These are phyloP conservation scores for Tulasnella sp. DNA, from an alignment of 768 basidiomycete genomes.

Conservation along the genomic window DNA sequence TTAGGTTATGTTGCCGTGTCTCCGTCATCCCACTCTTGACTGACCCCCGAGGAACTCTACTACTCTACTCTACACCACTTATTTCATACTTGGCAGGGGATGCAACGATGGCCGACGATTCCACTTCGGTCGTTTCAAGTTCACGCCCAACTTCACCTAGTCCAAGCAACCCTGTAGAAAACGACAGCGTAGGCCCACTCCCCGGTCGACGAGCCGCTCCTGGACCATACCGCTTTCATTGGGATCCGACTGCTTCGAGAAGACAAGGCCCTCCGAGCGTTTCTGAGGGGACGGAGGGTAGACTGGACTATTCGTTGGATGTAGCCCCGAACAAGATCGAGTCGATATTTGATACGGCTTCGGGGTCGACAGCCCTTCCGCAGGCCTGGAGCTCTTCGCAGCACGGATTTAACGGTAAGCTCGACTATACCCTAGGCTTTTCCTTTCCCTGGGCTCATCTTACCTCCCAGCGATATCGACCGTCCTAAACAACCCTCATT, in stretches of 20 bases:
- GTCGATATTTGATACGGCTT: slow-evolving; percentile 25
- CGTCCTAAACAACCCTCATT: slow-evolving; percentile 86
- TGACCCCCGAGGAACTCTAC: neutral
- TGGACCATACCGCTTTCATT: slow-evolving; percentile 31
- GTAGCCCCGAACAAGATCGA: slow-evolving; percentile 9
- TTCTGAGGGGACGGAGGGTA: slow-evolving; percentile 29
- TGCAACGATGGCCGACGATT: slow-evolving; percentile 19
- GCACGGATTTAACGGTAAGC: slow-evolving; percentile 81
- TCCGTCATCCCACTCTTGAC: slow-evolving; percentile 16
- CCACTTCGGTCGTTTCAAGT: slow-evolving; percentile 22
- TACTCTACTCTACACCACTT: slow-evolving; percentile 5
- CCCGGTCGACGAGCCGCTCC: slow-evolving; percentile 16
- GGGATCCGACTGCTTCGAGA: slow-evolving; percentile 25
- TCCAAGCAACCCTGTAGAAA: slow-evolving; percentile 13
- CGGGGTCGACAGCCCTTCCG: slow-evolving; percentile 27
- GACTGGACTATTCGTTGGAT: slow-evolving; percentile 15
- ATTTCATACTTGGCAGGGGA: neutral
- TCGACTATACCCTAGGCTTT: slow-evolving; percentile 31
- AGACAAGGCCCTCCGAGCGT: slow-evolving; percentile 28
- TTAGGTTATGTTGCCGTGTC: neutral
- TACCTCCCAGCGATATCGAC: slow-evolving; percentile 77
- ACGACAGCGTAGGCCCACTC: slow-evolving; percentile 21
- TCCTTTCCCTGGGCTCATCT: neutral
- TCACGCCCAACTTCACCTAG: slow-evolving; percentile 23
- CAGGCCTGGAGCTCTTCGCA: slow-evolving; percentile 35